Evolutionary conservation across 192 early-diverging fungal species (phyloP), one percentile per base, ranked within the genome.

Genomic region (Paraglomus brasilianum): DNA sequence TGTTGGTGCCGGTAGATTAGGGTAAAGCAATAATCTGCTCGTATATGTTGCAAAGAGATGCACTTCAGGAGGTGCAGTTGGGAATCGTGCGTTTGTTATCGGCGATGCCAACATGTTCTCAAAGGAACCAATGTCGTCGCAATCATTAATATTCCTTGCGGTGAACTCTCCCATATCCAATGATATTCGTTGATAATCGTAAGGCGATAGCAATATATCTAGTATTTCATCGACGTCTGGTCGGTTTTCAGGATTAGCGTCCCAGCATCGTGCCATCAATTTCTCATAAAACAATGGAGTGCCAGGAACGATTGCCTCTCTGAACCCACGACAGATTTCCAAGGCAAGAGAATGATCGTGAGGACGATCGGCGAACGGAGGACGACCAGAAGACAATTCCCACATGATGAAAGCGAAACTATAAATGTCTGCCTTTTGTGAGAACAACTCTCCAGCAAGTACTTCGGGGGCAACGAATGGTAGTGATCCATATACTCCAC

Each of bases 401-500:
- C 79, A 81, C 70, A 81, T 75, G 10, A 81, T 75, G 41, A 78
- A 73, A 1, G 71, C 79, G 0, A 81, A 71, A 75, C 76, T 78
- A 63, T 81, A 81, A 24, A 81, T 69, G 43, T 81, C 78, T 19
- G 64, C 64, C 30, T 66, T 66, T 14, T 15, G 36, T 11, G 17
- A 41, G 42, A 66, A 66, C 14, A 39, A 11, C 5, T 30, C 48
- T 9, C 64, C 64, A 7, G 64, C 64, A 10, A 66, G 41, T 3
- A 66, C 36, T 66, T 66, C 64, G 21, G 64, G 64, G 8, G 64
- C 64, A 5, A 51, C 22, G 21, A 66, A 66, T 19, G 64, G 64
- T 66, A 66, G 52, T 2, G 64, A 51, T 14, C 64, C 64, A 51
- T 66, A 66, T 17, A 66, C 30, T 5, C 64, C 64, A 24, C 48